These are phyloP conservation scores for Mallotus repandus DNA, from an alignment of 441 rosid species.

Conservation along the genomic window DNA sequence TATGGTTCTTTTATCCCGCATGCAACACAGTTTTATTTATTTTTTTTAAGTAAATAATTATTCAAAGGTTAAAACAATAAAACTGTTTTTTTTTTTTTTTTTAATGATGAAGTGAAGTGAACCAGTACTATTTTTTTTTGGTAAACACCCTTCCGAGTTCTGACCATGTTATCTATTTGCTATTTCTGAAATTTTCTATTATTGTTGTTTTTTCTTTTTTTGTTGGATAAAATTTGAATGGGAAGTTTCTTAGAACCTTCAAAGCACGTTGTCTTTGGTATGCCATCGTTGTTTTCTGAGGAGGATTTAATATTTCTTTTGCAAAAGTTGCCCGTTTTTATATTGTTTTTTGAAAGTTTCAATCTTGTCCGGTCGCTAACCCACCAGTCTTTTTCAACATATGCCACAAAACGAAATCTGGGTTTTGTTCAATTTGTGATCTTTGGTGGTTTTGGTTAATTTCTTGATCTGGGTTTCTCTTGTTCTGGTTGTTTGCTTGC, in stretches of 20 bases:
- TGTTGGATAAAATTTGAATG: neutral
- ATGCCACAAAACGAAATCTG: neutral
- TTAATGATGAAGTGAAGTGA: neutral
- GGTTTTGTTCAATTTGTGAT: neutral
- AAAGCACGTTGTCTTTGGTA: neutral
- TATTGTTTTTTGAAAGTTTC: constrained; percentile 11
- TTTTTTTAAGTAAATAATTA: too few species aligned
- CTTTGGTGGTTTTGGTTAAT: constrained; percentile 11
- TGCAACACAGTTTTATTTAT: too few species aligned
- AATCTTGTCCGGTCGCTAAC: constrained; percentile 12
- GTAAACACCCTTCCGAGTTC: neutral
- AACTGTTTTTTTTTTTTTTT: too few species aligned
- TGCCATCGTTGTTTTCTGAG: constrained; percentile 4
- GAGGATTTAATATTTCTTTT: neutral
- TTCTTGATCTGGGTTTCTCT: constrained; percentile 27
- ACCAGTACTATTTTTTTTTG: neutral
- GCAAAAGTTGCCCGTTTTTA: neutral
- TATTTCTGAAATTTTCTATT: neutral
- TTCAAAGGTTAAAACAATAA: neutral
- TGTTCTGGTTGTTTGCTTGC: neutral
- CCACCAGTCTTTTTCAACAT: neutral
- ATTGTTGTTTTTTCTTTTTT: neutral
- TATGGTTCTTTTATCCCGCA: too few species aligned
- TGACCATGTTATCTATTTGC: neutral
- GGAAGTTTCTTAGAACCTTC: constrained; percentile 26